phyloP scores from a whole-genome alignment of 2,329 filamentous ascomycete species.

The Botrytis aclada region DNA sequence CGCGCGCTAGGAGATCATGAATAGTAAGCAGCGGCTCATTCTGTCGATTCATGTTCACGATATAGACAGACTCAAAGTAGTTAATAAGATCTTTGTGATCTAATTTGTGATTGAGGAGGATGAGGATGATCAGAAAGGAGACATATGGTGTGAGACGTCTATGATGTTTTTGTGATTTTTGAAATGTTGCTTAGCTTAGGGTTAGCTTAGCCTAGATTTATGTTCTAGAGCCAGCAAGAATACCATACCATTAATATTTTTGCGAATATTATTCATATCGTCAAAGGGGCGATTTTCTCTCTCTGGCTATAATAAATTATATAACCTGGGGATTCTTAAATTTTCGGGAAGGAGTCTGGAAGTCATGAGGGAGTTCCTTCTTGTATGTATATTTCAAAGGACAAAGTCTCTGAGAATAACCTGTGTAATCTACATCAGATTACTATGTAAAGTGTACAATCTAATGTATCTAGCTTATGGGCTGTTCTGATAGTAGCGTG shows the following conservation, averaged over 20 bases:
- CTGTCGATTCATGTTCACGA: background rate
- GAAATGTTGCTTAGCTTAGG: background rate
- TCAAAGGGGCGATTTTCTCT: background rate
- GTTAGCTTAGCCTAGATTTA: background rate
- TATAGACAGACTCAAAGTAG: background rate
- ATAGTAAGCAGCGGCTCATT: background rate
- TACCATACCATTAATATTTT: background rate
- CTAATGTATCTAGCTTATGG: background rate
- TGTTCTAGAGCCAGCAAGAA: background rate
- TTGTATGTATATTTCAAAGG: background rate
- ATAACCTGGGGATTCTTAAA: background rate
- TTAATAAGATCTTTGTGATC: background rate
- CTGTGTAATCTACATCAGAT: background rate
- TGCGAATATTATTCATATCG: background rate
- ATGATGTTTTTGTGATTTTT: background rate
- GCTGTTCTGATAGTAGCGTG: background rate
- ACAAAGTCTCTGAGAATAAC: background rate
- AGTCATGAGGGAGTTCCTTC: background rate
- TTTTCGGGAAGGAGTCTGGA: background rate
- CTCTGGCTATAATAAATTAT: background rate
- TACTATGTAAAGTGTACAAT: no score
- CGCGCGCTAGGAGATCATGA: background rate
- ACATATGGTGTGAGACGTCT: background rate
- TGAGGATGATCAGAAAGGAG: background rate
- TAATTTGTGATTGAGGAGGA: no score